phyloP scores from a whole-genome alignment of 2,329 filamentous ascomycete genomes.

The Apiospora pterosperma region DNA sequence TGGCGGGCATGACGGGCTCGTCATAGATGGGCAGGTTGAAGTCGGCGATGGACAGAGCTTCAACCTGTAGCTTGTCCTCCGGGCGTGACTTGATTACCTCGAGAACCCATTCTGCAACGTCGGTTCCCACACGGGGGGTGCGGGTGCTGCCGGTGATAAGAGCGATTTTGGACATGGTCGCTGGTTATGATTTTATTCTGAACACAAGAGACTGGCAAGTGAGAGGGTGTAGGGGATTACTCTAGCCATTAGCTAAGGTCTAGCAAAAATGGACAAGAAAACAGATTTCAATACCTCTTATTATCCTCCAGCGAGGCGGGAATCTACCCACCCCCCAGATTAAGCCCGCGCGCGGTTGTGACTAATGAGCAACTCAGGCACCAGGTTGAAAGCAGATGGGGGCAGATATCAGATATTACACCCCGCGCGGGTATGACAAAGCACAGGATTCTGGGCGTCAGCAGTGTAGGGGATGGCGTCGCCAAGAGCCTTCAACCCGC shows the following conservation, averaged over 20 bases:
- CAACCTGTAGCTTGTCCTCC: conserved; percentile 18
- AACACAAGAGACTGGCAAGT: neutral
- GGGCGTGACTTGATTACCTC: conserved; percentile 21
- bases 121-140: conserved; percentile 28
- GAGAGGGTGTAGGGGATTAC: neutral
- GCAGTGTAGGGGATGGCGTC: neutral
- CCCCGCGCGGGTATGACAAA: neutral
- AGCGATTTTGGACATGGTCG: conserved; percentile 21
- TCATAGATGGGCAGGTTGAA: conserved; percentile 43
- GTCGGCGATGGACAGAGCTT: conserved; percentile 31
- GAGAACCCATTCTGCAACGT: conserved; percentile 30
- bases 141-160: conserved; percentile 35
- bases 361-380: neutral
- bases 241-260: neutral
- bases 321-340: neutral
- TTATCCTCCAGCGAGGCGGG: neutral
- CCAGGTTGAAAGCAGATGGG: too few relatives aligned
- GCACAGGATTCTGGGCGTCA: neutral
- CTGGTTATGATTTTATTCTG: neutral
- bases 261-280: too few relatives aligned
- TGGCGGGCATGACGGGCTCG: conserved; percentile 36
- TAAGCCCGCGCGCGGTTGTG: neutral
- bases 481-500: neutral
- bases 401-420: too few relatives aligned
- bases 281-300: neutral